Evolutionary conservation across 1,139 yeast species (phyloP).

Genomic region (Suhomyces yuchorum): DNA sequence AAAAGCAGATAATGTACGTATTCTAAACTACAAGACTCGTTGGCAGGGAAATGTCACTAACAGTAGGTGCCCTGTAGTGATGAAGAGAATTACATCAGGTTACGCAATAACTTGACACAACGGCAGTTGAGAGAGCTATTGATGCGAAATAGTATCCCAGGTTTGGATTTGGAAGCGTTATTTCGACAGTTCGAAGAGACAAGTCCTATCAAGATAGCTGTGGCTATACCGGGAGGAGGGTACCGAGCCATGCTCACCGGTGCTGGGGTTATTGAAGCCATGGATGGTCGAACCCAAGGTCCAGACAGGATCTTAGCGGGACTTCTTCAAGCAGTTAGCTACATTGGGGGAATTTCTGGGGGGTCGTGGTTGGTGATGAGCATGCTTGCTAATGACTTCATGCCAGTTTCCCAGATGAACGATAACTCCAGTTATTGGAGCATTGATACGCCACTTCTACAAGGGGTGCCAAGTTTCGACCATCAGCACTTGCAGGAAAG

Average conservation of each 20-base stretch:
- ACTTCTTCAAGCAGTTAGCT: conserved; percentile 53
- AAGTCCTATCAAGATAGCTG: conserved; percentile 44
- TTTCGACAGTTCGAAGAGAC: conserved; percentile 15
- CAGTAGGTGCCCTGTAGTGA: conserved; percentile 25
- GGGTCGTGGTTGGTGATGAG: conserved; percentile 67
- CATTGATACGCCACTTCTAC: background rate
- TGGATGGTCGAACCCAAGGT: conserved; percentile 48
- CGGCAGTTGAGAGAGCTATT: conserved; percentile 36
- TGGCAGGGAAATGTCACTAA: conserved; percentile 14
- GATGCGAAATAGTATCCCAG: conserved; percentile 38
- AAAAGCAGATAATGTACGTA: conserved; percentile 37
- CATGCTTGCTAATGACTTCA: conserved; percentile 49
- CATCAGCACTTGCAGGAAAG: conserved; percentile 19
- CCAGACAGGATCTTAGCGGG: conserved; percentile 44
- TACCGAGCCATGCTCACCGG: conserved; percentile 68
- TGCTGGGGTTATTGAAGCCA: conserved; percentile 60
- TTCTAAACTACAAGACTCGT: too few relatives aligned
- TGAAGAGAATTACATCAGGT: conserved; percentile 40
- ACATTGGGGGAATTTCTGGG: conserved; percentile 69
- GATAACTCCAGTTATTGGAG: conserved; percentile 41
- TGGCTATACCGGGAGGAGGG: conserved; percentile 76
- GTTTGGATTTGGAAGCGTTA: conserved; percentile 32
- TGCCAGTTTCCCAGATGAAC: conserved; percentile 39
- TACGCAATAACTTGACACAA: conserved; percentile 36
- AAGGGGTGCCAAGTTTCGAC: conserved; percentile 56